A percentile compares a stretch with the other conserved stretches of the same genome.
Conservation (phyloP, 2,329 filamentous ascomycete species). For the Xylariaceae sp. region DNA sequence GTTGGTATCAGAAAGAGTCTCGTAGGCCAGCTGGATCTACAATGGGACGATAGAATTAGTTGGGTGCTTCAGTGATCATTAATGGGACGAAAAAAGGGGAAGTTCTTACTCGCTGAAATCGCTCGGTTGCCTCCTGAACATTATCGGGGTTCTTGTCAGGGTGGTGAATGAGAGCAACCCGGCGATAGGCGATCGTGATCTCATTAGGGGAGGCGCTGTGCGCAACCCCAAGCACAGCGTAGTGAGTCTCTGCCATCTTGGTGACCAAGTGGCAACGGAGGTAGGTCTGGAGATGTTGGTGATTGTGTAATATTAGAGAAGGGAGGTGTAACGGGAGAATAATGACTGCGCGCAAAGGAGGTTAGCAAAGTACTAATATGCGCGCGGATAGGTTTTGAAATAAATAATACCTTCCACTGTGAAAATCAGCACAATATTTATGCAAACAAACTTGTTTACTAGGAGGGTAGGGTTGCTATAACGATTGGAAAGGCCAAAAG, state of each 20-base stretch:
- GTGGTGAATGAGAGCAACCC: slow-evolving; percentile 22
- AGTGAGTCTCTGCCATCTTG: slow-evolving; percentile 7
- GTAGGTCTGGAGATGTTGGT: too few species aligned
- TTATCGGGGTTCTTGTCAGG: slow-evolving; percentile 26
- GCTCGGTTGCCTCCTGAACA: slow-evolving; percentile 17
- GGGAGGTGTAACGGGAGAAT: too few species aligned
- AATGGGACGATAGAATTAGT: neutral
- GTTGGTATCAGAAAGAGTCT: slow-evolving; percentile 20
- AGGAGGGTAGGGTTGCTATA: too few species aligned
- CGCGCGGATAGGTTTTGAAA: too few species aligned
- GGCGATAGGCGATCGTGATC: slow-evolving; percentile 22
- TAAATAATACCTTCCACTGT: too few species aligned
- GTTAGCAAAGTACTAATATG: too few species aligned
- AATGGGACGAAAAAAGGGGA: neutral
- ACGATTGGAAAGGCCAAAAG: too few species aligned
- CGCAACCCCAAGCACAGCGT: slow-evolving; percentile 24
- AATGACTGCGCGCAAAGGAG: too few species aligned
- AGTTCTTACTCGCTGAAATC: slow-evolving; percentile 22
- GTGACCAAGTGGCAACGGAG: neutral
- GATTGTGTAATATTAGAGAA: too few species aligned
- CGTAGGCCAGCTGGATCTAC: slow-evolving; percentile 25
- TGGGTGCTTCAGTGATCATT: neutral
- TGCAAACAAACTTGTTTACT: too few species aligned
- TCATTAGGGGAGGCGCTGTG: slow-evolving; percentile 18
- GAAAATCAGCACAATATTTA: too few species aligned